Evolutionary conservation across 176 grass and related monocot genomes (phyloP).

Genomic region (Oryza punctata): DNA sequence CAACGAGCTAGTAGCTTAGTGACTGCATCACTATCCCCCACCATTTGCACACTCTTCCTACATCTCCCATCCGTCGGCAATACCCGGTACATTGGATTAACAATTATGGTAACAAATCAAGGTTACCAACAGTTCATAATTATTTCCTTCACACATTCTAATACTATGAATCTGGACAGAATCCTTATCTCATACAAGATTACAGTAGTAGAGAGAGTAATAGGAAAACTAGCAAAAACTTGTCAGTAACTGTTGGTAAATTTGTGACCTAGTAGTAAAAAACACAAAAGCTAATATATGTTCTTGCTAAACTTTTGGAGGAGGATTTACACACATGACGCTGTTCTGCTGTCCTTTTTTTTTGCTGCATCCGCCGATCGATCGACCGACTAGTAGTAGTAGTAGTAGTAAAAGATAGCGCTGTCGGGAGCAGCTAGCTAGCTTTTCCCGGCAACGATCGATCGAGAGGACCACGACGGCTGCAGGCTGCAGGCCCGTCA

Average conservation of each 20-base stretch:
- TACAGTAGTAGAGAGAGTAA: too few relatives aligned
- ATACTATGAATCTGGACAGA: too few relatives aligned
- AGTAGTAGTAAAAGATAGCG: not conserved
- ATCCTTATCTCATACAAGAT: too few relatives aligned
- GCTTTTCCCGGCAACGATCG: not conserved
- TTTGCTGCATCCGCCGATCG: not conserved
- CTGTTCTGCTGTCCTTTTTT: not conserved
- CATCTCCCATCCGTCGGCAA: too few relatives aligned
- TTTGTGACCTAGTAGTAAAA: too few relatives aligned
- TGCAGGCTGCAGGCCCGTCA: not conserved
- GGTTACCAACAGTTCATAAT: too few relatives aligned
- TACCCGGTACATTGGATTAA: too few relatives aligned
- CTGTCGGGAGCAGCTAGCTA: not conserved
- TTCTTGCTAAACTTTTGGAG: not conserved
- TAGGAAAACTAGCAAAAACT: too few relatives aligned
- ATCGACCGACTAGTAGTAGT: not conserved
- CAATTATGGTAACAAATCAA: too few relatives aligned
- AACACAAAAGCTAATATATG: too few relatives aligned
- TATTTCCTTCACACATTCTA: too few relatives aligned
- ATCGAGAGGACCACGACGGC: constrained; percentile 32
- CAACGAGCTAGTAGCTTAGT: not conserved
- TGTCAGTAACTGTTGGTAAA: too few relatives aligned
- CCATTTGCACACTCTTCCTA: not conserved
- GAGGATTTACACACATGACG: not conserved
- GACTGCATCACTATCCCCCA: not conserved